phyloP scores from a whole-genome alignment of 2,329 filamentous ascomycete genomes.

The Whalleya microplaca region DNA sequence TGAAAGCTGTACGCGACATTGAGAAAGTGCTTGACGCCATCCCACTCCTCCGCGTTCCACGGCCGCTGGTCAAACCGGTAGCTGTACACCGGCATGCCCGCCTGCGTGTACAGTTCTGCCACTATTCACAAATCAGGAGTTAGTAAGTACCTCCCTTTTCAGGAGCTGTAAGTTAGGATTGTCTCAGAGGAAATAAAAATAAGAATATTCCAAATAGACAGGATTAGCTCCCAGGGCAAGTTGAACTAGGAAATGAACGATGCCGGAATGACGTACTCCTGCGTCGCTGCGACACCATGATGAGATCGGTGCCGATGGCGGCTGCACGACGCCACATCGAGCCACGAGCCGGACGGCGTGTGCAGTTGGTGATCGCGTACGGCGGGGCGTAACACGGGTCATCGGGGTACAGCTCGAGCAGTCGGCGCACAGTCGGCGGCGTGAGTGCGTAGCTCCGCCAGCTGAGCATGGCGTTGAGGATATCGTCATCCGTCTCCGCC shows the following conservation, averaged over 20 bases:
- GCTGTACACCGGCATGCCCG: slow-evolving; percentile 45
- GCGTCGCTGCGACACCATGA: slow-evolving; percentile 52
- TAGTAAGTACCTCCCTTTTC: no score
- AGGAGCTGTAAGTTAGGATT: no score
- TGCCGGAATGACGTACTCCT: slow-evolving; percentile 29
- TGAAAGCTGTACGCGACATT: slow-evolving; percentile 56
- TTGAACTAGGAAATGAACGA: no score
- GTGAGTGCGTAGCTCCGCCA: no score
- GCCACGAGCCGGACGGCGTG: slow-evolving; percentile 37
- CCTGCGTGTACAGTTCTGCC: no score
- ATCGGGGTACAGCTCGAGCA: no score
- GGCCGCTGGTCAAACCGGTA: slow-evolving; percentile 54
- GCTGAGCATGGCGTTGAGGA: slow-evolving; percentile 44
- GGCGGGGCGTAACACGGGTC: no score
- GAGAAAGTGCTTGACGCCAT: slow-evolving; percentile 51
- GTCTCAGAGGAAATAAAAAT: no score
- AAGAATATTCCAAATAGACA: no score
- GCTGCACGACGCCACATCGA: slow-evolving; percentile 49
- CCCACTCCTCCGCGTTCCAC: slow-evolving; percentile 45
- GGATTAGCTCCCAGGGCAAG: no score
- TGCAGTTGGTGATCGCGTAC: slow-evolving; percentile 44
- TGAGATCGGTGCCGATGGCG: slow-evolving; percentile 51
- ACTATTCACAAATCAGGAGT: slow-evolving; percentile 18
- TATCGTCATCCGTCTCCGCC: slow-evolving; percentile 45
- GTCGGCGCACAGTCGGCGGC: no score